Evolutionary conservation across 177 flowering plant genomes (phyloP).

Genomic region (Vitis hybrid): DNA sequence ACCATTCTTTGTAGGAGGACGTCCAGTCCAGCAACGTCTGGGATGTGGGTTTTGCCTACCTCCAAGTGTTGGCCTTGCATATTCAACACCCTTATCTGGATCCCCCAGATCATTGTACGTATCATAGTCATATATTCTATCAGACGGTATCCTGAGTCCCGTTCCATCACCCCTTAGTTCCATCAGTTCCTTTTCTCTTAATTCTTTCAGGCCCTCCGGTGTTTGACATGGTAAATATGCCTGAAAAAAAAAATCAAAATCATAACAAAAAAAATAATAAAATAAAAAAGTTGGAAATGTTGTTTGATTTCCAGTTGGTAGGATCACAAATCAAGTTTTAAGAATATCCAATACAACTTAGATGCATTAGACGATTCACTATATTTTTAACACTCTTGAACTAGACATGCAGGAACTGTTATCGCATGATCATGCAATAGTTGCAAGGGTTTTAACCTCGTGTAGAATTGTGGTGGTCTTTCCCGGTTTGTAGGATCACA

Average conservation of each 20-base stretch:
- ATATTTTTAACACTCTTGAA: too few relatives aligned
- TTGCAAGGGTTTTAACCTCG: too few relatives aligned
- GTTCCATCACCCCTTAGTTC: slow-evolving; percentile 5
- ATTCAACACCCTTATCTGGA: slow-evolving; percentile 20
- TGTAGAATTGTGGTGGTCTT: too few relatives aligned
- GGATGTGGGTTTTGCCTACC: slow-evolving; percentile 22
- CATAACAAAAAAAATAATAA: too few relatives aligned
- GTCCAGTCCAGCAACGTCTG: slow-evolving; percentile 23
- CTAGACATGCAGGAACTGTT: too few relatives aligned
- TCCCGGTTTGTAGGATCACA: too few relatives aligned
- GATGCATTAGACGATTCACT: too few relatives aligned
- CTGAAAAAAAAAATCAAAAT: not conserved
- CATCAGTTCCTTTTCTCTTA: slow-evolving; percentile 5
- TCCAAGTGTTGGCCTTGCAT: slow-evolving; percentile 21
- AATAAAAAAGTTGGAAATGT: too few relatives aligned
- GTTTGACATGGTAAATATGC: slow-evolving; percentile 10
- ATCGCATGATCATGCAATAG: too few relatives aligned
- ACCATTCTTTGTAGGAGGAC: slow-evolving; percentile 18
- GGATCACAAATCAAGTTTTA: too few relatives aligned
- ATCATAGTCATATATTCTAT: slow-evolving; percentile 18
- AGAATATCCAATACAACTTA: too few relatives aligned
- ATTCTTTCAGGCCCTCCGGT: not conserved
- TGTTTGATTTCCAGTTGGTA: too few relatives aligned
- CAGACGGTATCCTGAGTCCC: not conserved
- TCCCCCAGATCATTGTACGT: slow-evolving; percentile 22